These are phyloP conservation scores for Tetracentron sinense DNA, from an alignment of 164 flowering plant genomes.

Conservation along the genomic window DNA sequence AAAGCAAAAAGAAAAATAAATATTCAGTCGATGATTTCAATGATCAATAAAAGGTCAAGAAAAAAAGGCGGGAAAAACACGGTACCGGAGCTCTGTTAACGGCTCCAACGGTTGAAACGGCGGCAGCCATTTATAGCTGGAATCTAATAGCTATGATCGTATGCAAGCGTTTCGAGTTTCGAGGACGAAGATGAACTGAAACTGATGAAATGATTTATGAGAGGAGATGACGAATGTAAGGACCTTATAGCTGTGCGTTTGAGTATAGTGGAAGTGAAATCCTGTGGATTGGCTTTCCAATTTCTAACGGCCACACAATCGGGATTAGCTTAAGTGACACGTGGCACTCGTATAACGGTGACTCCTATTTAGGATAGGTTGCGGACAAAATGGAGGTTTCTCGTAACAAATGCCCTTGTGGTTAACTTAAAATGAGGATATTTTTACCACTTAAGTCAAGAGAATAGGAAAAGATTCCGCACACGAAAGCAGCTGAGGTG, in stretches of 20 bases:
- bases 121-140: constrained; percentile 27
- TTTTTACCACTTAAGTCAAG: no score
- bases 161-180: not conserved
- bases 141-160: constrained; percentile 6
- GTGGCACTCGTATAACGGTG: constrained; percentile 13
- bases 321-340: constrained; percentile 30
- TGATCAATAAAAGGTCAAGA: not conserved
- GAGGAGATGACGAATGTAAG: not conserved
- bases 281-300: constrained; percentile 21
- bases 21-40: not conserved
- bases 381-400: constrained; percentile 12
- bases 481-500: no score
- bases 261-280: not conserved
- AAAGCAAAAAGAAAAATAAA: not conserved
- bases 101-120: constrained; percentile 39
- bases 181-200: not conserved
- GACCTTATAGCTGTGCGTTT: constrained; percentile 3
- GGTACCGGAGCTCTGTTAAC: constrained; percentile 37
- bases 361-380: constrained; percentile 1
- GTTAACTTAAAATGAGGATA: no score
- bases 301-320: constrained; percentile 40
- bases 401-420: not conserved
- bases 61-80: constrained; percentile 5
- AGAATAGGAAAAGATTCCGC: no score
- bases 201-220: not conserved